These are phyloP conservation scores for Priceomyces melissophilus DNA, from an alignment of 805 yeast species.

Conservation along the genomic window DNA sequence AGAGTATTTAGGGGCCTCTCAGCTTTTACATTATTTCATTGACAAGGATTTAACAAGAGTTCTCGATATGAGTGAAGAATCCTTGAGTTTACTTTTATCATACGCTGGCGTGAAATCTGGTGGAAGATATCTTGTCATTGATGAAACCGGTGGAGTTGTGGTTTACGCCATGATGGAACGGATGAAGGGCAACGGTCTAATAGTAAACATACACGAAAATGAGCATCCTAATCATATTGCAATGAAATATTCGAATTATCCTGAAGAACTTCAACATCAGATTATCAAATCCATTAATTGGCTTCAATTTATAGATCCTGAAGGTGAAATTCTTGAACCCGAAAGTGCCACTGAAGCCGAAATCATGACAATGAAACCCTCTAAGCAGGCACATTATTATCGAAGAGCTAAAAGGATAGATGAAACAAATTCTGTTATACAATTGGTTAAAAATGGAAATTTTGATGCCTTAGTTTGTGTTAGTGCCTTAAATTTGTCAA, in stretches of 20 bases:
- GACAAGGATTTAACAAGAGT: constrained; percentile 74
- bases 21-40: constrained; percentile 65
- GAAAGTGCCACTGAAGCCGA: constrained; percentile 49
- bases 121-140: constrained; percentile 82
- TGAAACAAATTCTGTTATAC: constrained; percentile 48
- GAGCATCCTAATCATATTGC: constrained; percentile 85
- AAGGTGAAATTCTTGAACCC: constrained; percentile 48
- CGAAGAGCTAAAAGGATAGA: constrained; percentile 59
- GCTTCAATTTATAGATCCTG: constrained; percentile 82
- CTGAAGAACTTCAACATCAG: constrained; percentile 47
- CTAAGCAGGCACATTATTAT: constrained; percentile 62
- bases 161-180: constrained; percentile 84
- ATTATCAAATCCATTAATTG: constrained; percentile 71
- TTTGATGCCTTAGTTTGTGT: constrained; percentile 78
- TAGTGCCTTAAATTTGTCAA: constrained; percentile 66
- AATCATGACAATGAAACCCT: constrained; percentile 51
- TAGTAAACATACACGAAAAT: constrained; percentile 81
- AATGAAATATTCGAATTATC: constrained; percentile 61
- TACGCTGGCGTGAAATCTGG: constrained; percentile 84
- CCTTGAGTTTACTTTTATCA: constrained; percentile 72
- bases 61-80: constrained; percentile 80
- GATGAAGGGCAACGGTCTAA: constrained; percentile 72
- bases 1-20: constrained; percentile 67
- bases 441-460: constrained; percentile 45
- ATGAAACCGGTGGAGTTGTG: constrained; percentile 93